Percentiles rank a stretch among this genome's conserved stretches.
Conservation (phyloP, 2,329 filamentous ascomycete genomes). For the Trichophyton rubrum region DNA sequence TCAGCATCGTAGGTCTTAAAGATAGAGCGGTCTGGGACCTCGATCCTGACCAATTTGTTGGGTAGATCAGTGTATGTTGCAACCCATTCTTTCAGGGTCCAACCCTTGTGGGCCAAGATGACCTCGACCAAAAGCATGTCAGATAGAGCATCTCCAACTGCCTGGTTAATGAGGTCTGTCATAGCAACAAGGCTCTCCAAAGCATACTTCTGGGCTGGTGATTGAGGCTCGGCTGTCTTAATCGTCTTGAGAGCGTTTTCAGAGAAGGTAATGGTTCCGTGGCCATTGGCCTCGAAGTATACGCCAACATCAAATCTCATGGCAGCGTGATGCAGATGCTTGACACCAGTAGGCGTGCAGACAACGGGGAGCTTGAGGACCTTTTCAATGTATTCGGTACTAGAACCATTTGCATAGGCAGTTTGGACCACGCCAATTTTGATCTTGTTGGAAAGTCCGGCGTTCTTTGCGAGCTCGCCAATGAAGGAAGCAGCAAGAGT, state of each 20-base stretch:
- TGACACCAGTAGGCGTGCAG: constrained; percentile 90
- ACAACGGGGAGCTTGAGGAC: constrained; percentile 78
- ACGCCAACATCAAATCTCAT: constrained; percentile 89
- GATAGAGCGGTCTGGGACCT: constrained; percentile 73
- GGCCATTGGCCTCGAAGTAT: constrained; percentile 97
- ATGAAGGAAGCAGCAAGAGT: constrained; percentile 91
- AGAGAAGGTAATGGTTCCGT: constrained; percentile 93
- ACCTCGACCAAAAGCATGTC: constrained; percentile 94
- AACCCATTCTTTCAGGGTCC: constrained; percentile 83
- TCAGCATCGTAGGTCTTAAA: constrained; percentile 92
- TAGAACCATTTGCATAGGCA: constrained; percentile 92
- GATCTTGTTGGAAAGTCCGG: constrained; percentile 65
- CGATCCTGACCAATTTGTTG: constrained; percentile 86
- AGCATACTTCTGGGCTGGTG: constrained; percentile 80
- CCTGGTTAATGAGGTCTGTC: constrained; percentile 92
- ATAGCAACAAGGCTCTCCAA: constrained; percentile 73
- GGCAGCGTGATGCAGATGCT: constrained; percentile 95
- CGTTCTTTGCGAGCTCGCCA: constrained; percentile 68
- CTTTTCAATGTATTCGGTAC: constrained; percentile 82
- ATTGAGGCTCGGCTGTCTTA: constrained; percentile 67
- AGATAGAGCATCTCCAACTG: constrained; percentile 87
- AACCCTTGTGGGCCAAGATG: constrained; percentile 88
- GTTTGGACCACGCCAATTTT: constrained; percentile 94
- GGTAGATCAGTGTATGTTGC: constrained; percentile 87
- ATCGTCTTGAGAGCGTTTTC: constrained; percentile 69